A percentile compares a stretch with the other conserved stretches of the same genome.
These are phyloP conservation scores for Suillus ampliporus DNA, from an alignment of 768 basidiomycete species.

Conservation along the genomic window DNA sequence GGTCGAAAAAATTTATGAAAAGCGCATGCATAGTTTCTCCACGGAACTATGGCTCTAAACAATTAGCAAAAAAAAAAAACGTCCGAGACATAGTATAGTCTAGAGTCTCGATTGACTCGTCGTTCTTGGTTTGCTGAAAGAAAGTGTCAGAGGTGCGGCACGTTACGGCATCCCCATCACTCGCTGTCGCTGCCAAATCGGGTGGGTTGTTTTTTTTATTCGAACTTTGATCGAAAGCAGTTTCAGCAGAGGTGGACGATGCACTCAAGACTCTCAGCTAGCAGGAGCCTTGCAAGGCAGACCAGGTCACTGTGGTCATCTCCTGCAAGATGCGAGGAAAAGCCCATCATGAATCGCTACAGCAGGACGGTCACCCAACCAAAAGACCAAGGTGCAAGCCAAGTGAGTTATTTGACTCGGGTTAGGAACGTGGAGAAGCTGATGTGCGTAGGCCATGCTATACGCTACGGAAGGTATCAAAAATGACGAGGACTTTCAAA, in stretches of 20 bases:
- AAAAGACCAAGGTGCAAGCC: constrained; percentile 95
- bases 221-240: constrained; percentile 18
- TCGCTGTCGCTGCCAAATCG: background rate
- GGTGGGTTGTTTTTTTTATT: constrained; percentile 1
- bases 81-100: background rate
- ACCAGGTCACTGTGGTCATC: constrained; percentile 46
- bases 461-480: constrained; percentile 96
- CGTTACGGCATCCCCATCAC: constrained; percentile 6
- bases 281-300: constrained; percentile 19
- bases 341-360: constrained; percentile 66
- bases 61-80: background rate
- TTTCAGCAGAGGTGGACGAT: constrained; percentile 19
- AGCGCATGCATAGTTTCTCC: constrained; percentile 12
- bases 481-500: constrained; percentile 83
- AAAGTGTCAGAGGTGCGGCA: background rate
- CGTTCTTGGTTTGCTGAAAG: background rate
- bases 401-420: constrained; percentile 50
- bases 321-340: constrained; percentile 44
- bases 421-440: constrained; percentile 5
- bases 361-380: constrained; percentile 86
- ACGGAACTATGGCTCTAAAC: constrained; percentile 1
- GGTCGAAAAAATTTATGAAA: background rate
- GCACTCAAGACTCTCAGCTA: constrained; percentile 25
- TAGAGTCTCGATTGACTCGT: background rate
- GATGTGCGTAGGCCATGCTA: constrained; percentile 81